A percentile compares a stretch with the other conserved stretches of the same genome.
These are phyloP conservation scores for Colletotrichum gigasporum DNA, from an alignment of 2,329 filamentous ascomycete species.

Conservation along the genomic window DNA sequence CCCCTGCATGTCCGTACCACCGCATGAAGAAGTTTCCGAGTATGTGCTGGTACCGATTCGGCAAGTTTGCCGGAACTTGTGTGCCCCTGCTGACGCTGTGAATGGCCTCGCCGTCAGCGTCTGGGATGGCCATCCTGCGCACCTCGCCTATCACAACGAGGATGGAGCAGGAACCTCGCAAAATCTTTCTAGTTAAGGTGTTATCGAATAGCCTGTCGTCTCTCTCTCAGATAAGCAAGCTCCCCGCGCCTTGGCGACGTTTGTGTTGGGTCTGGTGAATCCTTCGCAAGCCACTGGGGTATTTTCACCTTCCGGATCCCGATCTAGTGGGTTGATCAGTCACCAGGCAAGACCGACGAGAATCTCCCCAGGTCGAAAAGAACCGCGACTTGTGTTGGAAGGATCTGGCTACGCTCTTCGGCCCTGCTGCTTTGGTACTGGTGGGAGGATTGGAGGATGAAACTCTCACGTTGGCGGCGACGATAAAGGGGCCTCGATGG, in stretches of 20 bases:
- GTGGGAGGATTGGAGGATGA: background rate
- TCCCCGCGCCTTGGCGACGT: background rate
- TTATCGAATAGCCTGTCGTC: no score
- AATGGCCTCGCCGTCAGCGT: no score
- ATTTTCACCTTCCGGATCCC: slow-evolving; percentile 3
- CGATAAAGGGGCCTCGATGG: background rate
- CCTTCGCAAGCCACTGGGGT: slow-evolving; percentile 1
- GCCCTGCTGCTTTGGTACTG: background rate
- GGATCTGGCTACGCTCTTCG: background rate
- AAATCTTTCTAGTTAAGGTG: no score
- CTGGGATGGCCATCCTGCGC: no score
- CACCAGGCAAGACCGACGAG: background rate
- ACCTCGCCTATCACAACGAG: no score
- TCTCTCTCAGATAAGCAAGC: background rate
- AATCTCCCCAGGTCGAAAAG: no score
- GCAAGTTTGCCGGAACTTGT: no score
- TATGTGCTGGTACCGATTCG: no score
- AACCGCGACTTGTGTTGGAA: background rate
- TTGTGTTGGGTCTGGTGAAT: background rate
- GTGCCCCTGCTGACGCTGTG: no score
- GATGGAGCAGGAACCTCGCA: no score
- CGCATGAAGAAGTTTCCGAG: no score
- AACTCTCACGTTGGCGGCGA: background rate
- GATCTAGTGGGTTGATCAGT: background rate
- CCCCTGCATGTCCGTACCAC: no score